A percentile compares a stretch with the other conserved stretches of the same genome.
These are phyloP conservation scores for Blastocystis sp. DNA, from an alignment of 352 stramenopile species.

Conservation along the genomic window DNA sequence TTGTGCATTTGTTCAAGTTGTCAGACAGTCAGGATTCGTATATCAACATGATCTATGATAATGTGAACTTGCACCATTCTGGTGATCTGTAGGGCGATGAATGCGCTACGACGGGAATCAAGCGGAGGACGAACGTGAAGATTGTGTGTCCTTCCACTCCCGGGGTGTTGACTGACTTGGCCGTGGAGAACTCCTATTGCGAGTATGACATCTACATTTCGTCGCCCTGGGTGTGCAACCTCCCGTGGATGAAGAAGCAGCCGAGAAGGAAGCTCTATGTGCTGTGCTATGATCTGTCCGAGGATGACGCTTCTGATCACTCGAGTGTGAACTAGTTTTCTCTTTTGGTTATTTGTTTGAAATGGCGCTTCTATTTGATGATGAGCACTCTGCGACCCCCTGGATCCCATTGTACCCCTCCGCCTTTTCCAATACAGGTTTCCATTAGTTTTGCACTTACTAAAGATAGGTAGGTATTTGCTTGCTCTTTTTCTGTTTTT, in stretches of 20 bases:
- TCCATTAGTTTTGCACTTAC: conserved; percentile 52
- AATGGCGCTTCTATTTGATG: not conserved
- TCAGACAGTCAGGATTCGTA: conserved; percentile 37
- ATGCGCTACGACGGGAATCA: conserved; percentile 39
- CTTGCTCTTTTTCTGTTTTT: not conserved
- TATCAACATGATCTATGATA: conserved; percentile 37
- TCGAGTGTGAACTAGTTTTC: not conserved
- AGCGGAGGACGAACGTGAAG: conserved; percentile 20
- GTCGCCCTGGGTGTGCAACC: conserved; percentile 17
- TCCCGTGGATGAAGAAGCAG: conserved; percentile 46
- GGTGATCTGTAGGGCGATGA: conserved; percentile 30
- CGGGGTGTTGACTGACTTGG: not conserved
- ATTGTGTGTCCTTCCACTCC: conserved; percentile 25
- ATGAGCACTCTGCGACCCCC: not conserved
- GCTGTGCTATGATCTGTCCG: conserved; percentile 12
- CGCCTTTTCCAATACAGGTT: not conserved
- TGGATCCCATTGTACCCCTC: not conserved
- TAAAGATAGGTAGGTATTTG: conserved; percentile 39
- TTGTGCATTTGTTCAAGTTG: not conserved
- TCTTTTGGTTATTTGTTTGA: conserved; percentile 18
- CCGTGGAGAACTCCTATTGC: conserved; percentile 8
- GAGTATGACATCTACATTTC: conserved; percentile 33
- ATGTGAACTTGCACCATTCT: not conserved
- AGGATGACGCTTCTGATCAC: not conserved
- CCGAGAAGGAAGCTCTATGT: not conserved